Evolutionary conservation across 768 basidiomycete genomes (phyloP).

Genomic region (Tricholoma furcatifolium): DNA sequence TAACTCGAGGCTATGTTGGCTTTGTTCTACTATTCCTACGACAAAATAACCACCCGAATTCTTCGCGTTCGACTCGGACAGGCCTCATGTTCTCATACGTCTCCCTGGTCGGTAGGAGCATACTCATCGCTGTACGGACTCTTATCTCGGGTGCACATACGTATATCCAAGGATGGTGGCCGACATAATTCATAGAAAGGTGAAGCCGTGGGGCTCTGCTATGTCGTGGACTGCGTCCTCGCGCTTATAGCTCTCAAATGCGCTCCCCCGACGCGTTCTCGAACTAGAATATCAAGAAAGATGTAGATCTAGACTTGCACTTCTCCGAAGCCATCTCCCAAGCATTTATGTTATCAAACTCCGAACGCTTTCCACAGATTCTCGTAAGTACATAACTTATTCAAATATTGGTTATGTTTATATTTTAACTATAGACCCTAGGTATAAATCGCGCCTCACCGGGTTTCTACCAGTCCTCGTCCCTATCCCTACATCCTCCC

Average conservation of each 20-base stretch:
- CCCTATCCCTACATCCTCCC: constrained; percentile 73
- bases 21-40: constrained; percentile 20
- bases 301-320: constrained; percentile 96
- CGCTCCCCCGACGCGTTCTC: constrained; percentile 15
- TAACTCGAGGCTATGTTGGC: constrained; percentile 65
- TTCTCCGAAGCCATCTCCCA: constrained; percentile 87
- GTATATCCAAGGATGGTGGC: constrained; percentile 92
- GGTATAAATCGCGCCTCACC: constrained; percentile 83
- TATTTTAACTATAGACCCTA: constrained; percentile 51
- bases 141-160: constrained; percentile 54
- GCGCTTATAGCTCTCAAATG: constrained; percentile 65
- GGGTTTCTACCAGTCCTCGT: constrained; percentile 79
- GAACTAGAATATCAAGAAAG: constrained; percentile 47
- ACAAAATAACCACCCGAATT: constrained; percentile 33
- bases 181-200: constrained; percentile 85
- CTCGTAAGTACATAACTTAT: constrained; percentile 32
- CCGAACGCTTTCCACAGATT: constrained; percentile 41
- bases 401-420: not conserved
- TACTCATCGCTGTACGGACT: constrained; percentile 67
- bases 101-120: constrained; percentile 69
- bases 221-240: too few species aligned
- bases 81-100: constrained; percentile 80
- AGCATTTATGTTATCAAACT: constrained; percentile 54
- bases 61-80: constrained; percentile 50
- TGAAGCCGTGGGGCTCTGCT: constrained; percentile 88